A percentile compares a stretch with the other conserved stretches of the same genome.
Evolutionary conservation across 257 asterid species (phyloP).

Genomic region (Apocynum venetum): DNA sequence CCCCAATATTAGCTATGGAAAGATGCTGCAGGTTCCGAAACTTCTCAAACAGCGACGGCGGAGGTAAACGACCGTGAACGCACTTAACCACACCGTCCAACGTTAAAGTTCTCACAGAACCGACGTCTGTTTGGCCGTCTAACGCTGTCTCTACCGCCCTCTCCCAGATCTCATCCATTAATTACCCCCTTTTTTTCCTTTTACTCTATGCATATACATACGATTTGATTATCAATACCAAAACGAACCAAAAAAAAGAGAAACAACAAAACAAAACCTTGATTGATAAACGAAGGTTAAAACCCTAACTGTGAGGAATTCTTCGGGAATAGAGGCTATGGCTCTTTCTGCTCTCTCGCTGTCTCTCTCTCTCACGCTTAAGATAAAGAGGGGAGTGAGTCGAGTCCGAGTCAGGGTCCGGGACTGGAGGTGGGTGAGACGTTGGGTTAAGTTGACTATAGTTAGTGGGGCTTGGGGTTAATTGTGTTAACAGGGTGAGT

Average conservation of each 20-base stretch:
- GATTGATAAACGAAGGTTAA: neutral
- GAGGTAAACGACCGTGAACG: slow-evolving; percentile 83
- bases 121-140: slow-evolving; percentile 76
- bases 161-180: slow-evolving; percentile 97
- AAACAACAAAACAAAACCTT: slow-evolving; percentile 9
- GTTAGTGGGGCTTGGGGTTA: slow-evolving; percentile 24
- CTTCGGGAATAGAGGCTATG: slow-evolving; percentile 10
- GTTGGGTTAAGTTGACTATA: slow-evolving; percentile 49
- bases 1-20: slow-evolving; percentile 84
- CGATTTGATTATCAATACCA: neutral
- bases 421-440: slow-evolving; percentile 43
- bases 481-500: slow-evolving; percentile 19
- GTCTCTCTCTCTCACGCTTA: slow-evolving; percentile 24
- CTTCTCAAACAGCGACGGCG: slow-evolving; percentile 86
- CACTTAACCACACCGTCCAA: slow-evolving; percentile 96
- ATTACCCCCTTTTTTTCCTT: slow-evolving; percentile 10
- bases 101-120: slow-evolving; percentile 63
- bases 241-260: neutral
- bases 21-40: slow-evolving; percentile 75
- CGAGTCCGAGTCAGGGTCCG: slow-evolving; percentile 54
- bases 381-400: slow-evolving; percentile 47
- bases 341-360: slow-evolving; percentile 22
- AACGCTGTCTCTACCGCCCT: slow-evolving; percentile 87
- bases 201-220: slow-evolving; percentile 11
- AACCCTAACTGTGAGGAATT: slow-evolving; percentile 14